Percentiles rank a stretch among this genome's conserved stretches.
Conservation (phyloP, 2,329 filamentous ascomycete genomes). For the Domatiomyces globalis region DNA sequence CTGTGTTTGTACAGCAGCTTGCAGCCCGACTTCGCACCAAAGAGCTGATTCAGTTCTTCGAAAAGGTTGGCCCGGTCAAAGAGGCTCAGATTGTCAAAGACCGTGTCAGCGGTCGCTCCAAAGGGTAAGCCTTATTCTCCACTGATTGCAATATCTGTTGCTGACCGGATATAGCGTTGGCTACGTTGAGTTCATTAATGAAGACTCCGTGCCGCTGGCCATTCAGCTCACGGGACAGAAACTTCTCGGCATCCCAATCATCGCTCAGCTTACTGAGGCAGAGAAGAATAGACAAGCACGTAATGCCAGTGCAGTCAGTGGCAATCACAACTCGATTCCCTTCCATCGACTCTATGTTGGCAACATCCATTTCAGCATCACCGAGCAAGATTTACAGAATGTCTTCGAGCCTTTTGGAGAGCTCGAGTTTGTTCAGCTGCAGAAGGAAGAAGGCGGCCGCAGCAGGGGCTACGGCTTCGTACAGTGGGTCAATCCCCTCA, state of each 20-base stretch:
- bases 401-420: conserved; percentile 97
- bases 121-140: conserved; percentile 55
- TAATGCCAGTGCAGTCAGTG: conserved; percentile 54
- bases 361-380: conserved; percentile 99
- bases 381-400: conserved; percentile 84
- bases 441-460: conserved; percentile 83
- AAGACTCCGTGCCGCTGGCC: conserved; percentile 83
- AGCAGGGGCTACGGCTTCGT: conserved; percentile 97
- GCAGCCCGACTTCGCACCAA: conserved; percentile 83
- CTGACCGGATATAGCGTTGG: conserved; percentile 58
- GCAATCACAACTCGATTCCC: conserved; percentile 67
- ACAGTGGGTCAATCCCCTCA: conserved; percentile 52
- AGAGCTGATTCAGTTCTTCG: conserved; percentile 88
- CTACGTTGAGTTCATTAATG: conserved; percentile 96
- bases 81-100: conserved; percentile 99
- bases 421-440: conserved; percentile 91
- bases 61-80: conserved; percentile 84
- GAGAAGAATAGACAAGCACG: conserved; percentile 98
- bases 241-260: conserved; percentile 95
- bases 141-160: conserved; percentile 5
- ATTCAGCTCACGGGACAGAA: conserved; percentile 98
- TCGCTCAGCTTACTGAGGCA: conserved; percentile 94
- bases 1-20: conserved; percentile 96
- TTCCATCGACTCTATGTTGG: conserved; percentile 98
- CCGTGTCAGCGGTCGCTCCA: conserved; percentile 86